Conservation (phyloP, 2,329 filamentous ascomycete species). For the Sclerotinia nivalis region DNA sequence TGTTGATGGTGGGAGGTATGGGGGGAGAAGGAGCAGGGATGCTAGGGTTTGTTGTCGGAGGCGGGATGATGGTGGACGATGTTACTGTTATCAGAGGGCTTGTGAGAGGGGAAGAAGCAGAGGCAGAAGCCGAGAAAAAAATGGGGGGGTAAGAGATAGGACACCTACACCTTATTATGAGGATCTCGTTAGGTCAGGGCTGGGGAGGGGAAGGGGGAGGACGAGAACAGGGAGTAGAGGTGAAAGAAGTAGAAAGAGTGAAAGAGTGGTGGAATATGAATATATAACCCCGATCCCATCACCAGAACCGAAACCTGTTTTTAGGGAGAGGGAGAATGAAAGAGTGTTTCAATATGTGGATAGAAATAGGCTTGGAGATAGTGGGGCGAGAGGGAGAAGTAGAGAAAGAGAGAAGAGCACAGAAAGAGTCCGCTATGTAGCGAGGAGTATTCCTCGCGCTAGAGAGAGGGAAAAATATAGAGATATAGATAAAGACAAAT, state of each 20-base stretch:
- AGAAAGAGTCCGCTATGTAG: neutral
- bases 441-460: neutral
- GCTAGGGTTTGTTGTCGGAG: neutral
- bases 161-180: conserved; percentile 50
- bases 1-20: too few species aligned
- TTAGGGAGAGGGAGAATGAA: neutral
- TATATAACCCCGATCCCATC: neutral
- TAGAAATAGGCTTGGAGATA: neutral
- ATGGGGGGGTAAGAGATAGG: conserved; percentile 59
- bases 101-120: neutral
- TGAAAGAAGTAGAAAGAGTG: neutral
- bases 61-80: neutral
- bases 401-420: neutral
- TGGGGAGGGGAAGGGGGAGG: conserved; percentile 69
- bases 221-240: conserved; percentile 40
- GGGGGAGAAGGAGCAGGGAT: neutral
- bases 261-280: neutral
- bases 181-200: conserved; percentile 57
- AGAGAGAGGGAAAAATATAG: neutral
- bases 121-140: neutral
- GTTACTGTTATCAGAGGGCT: neutral
- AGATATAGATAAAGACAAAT: neutral
- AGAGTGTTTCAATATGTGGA: neutral
- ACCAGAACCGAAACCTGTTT: rapidly evolving
- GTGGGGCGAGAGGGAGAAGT: too few species aligned